Evolutionary conservation across 768 basidiomycete species (phyloP), one percentile per base, ranked within the genome.

Genomic region (Mycena belliarum): DNA sequence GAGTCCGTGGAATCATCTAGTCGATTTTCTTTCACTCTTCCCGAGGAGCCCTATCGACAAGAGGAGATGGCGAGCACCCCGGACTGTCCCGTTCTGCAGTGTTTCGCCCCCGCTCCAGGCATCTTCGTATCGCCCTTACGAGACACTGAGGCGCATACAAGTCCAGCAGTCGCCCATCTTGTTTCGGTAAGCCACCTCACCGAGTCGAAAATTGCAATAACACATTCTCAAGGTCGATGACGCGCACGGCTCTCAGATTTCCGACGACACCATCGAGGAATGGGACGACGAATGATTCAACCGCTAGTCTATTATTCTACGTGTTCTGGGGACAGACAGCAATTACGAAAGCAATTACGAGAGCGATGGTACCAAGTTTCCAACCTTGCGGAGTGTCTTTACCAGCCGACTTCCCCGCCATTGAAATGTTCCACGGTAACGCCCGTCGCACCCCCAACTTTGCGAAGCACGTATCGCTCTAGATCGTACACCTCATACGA

Each of bases 401-500:
- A 93, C 87, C 87, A 92, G 2, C 86, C 88, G 14, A 89, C 85
- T 24, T 90, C 87, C 6, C 80, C 82, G 7, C 82, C 80, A 4
- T 70, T 71, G 68, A 85, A 96, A 0, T 79, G 77, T 55, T 84
- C 78, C 11, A 96, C 75, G 2, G 72, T 71, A 9, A 96, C 73
- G 5, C 76, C 73, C 7, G 67, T 73, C 59, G 83, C 77, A 1
- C 93, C 94, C 42, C 71, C 71, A 5, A 69, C 68, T 72, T 96
- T 98, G 48, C 78, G 72, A 35, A 98, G 71, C 10, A 84, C 76
- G 67, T 91, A 83, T 14, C 95, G 82, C 68, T 93, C 89, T 6
- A 97, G 77, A 15, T 78, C 73, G 69, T 95, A 97, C 11, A 81
- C 73, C 64, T 94, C 89, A 69, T 94, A 97, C 2, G 89, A 86